Evolutionary conservation across 441 rosid species (phyloP).

Genomic region (Jatropha podagrica): DNA sequence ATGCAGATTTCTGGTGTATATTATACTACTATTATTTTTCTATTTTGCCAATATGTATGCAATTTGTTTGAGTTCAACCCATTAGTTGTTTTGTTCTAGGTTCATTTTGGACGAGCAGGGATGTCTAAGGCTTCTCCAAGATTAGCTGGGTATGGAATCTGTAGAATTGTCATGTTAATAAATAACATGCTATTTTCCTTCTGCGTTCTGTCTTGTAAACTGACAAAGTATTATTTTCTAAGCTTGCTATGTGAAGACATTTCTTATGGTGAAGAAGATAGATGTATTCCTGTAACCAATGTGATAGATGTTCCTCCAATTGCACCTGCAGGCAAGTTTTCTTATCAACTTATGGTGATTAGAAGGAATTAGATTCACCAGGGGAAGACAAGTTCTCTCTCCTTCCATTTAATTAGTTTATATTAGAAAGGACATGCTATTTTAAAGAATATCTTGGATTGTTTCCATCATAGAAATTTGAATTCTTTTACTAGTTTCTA

Average conservation of each 20-base stretch:
- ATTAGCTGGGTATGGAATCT: constrained; percentile 41
- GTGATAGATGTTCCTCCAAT: constrained; percentile 32
- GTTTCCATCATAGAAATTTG: not conserved
- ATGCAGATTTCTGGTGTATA: not conserved
- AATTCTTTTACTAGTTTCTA: not conserved
- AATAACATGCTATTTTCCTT: not conserved
- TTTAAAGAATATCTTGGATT: not conserved
- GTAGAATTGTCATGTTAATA: not conserved
- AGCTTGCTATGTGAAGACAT: constrained; percentile 50
- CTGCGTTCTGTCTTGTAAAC: constrained; percentile 11
- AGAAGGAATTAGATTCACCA: not conserved
- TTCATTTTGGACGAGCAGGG: constrained; percentile 27
- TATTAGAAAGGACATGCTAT: not conserved
- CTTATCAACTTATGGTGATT: not conserved
- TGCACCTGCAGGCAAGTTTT: constrained; percentile 49
- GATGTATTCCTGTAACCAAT: constrained; percentile 41
- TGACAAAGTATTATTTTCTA: constrained; percentile 18
- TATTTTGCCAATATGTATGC: not conserved
- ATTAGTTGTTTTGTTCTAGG: constrained; percentile 34
- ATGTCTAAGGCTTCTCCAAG: constrained; percentile 23
- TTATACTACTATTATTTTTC: constrained; percentile 4
- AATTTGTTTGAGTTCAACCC: not conserved
- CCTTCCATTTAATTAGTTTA: not conserved
- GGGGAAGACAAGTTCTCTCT: not conserved
- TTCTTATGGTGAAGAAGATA: constrained; percentile 41